Percentiles rank a stretch among this genome's conserved stretches.
These are phyloP conservation scores for Lathyrus sativus DNA, from an alignment of 306 rosid genomes.

Conservation along the genomic window DNA sequence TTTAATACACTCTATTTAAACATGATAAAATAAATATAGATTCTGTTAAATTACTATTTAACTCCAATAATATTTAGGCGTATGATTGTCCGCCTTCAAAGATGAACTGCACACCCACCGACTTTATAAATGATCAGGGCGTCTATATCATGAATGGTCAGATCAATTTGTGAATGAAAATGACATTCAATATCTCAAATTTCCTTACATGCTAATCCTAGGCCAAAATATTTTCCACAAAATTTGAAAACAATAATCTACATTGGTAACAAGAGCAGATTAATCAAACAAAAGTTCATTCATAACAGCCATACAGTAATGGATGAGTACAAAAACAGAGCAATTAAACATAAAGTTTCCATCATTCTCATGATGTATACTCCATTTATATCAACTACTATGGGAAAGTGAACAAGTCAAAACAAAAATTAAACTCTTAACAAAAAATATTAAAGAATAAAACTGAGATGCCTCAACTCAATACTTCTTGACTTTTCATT, in stretches of 20 bases:
- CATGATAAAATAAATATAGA: no score
- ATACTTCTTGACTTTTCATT: conserved; percentile 32
- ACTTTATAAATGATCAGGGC: no score
- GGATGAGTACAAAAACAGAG: conserved; percentile 45
- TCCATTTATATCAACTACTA: conserved; percentile 42
- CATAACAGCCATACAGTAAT: conserved; percentile 41
- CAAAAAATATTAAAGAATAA: conserved; percentile 53
- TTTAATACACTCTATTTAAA: no score
- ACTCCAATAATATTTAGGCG: no score
- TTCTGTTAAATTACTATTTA: no score
- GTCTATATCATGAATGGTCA: no score
- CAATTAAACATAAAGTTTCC: conserved; percentile 47
- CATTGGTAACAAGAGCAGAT: conserved; percentile 33
- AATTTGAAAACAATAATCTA: conserved; percentile 35
- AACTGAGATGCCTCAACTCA: conserved; percentile 47
- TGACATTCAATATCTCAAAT: neutral
- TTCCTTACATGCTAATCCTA: neutral
- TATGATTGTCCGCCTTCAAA: no score
- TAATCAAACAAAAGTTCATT: conserved; percentile 47
- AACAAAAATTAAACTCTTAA: conserved; percentile 37
- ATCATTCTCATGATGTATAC: conserved; percentile 52
- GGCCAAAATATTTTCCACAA: conserved; percentile 14
- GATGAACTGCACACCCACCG: no score
- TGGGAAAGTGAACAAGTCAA: conserved; percentile 43
- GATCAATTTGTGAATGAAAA: neutral